phyloP scores from a whole-genome alignment of 352 stramenopile genomes.

The Hyaloperonospora brassicae region DNA sequence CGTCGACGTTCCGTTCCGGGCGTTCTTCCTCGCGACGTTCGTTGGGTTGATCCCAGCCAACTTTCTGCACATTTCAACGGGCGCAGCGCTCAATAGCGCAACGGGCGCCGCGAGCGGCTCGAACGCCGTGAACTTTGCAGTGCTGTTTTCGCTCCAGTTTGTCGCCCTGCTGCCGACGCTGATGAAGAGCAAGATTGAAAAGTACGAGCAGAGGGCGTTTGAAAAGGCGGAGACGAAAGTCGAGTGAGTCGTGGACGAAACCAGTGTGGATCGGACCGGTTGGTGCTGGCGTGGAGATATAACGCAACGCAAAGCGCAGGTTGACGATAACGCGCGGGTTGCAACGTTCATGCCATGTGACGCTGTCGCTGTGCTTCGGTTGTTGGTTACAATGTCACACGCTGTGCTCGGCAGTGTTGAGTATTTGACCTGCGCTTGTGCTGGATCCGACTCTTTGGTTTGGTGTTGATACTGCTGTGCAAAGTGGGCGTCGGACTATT shows the following conservation, averaged over 20 bases:
- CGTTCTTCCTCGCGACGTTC: slow-evolving; percentile 79
- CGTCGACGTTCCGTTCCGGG: slow-evolving; percentile 75
- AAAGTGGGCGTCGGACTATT: too few species aligned
- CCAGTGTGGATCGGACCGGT: background rate
- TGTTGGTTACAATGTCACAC: too few species aligned
- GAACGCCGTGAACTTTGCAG: slow-evolving; percentile 73
- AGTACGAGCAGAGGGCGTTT: slow-evolving; percentile 71
- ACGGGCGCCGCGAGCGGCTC: slow-evolving; percentile 41
- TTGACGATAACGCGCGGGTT: too few species aligned
- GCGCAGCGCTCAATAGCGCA: slow-evolving; percentile 68
- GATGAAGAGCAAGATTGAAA: slow-evolving; percentile 83
- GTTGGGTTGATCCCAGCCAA: slow-evolving; percentile 78
- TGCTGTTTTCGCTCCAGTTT: slow-evolving; percentile 82
- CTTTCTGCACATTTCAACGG: slow-evolving; percentile 81
- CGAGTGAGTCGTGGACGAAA: background rate
- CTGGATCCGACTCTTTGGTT: too few species aligned
- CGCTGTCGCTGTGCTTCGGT: too few species aligned
- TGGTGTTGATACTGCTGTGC: too few species aligned
- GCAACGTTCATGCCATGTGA: too few species aligned
- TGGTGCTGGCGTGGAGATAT: too few species aligned
- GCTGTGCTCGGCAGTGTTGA: too few species aligned
- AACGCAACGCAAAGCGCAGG: too few species aligned
- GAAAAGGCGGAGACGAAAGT: slow-evolving; percentile 51
- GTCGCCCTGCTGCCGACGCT: slow-evolving; percentile 72
- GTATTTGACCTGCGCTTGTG: too few species aligned